Conservation (phyloP, 345 rosid genomes). For the Iberis pinnata region DNA sequence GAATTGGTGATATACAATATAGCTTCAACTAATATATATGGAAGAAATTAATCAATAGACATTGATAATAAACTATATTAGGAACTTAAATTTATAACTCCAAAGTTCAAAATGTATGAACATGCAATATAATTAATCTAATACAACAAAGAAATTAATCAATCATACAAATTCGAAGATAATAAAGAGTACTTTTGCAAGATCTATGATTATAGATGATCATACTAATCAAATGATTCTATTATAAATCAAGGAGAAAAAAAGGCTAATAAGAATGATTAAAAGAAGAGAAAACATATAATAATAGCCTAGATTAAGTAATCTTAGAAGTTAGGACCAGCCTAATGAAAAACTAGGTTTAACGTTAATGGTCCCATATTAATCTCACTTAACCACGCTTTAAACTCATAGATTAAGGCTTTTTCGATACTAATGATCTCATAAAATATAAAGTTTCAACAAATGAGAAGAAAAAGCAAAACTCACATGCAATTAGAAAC, state of each 20-base stretch:
- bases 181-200: slow-evolving; percentile 9
- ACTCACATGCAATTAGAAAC: slow-evolving; percentile 22
- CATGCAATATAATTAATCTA: slow-evolving; percentile 16
- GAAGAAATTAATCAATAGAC: background rate
- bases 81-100: background rate
- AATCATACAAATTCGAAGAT: background rate
- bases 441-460: slow-evolving; percentile 27
- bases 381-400: slow-evolving; percentile 44
- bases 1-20: slow-evolving; percentile 5
- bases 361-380: slow-evolving; percentile 52
- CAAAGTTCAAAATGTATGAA: slow-evolving; percentile 16
- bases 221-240: slow-evolving; percentile 8
- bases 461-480: slow-evolving; percentile 10
- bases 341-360: slow-evolving; percentile 29
- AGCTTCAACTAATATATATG: background rate
- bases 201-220: slow-evolving; percentile 19
- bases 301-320: slow-evolving; percentile 16
- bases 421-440: slow-evolving; percentile 26
- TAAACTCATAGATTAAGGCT: slow-evolving; percentile 27
- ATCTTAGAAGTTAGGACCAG: slow-evolving; percentile 39
- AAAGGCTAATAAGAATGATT: background rate
- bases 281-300: background rate
- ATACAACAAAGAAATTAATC: slow-evolving; percentile 7
- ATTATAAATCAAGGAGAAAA: background rate
- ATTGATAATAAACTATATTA: background rate